These are phyloP conservation scores for Trichosanthes truncata DNA, from an alignment of 306 rosid species.

Conservation along the genomic window DNA sequence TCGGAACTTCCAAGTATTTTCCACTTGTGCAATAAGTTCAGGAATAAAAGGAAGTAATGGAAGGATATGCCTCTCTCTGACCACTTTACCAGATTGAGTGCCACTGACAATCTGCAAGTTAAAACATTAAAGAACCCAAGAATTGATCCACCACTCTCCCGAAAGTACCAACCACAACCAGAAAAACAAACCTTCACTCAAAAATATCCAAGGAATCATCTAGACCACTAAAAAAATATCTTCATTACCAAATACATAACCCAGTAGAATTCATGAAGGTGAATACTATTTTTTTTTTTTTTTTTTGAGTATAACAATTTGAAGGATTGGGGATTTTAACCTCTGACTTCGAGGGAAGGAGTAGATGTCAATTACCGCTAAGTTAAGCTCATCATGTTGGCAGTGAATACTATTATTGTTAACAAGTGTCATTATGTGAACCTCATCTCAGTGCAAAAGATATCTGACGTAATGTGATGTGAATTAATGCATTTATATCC, in stretches of 20 bases:
- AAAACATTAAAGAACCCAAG: slow-evolving; percentile 12
- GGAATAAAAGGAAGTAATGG: slow-evolving; percentile 74
- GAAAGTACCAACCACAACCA: neutral
- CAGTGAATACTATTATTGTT: neutral
- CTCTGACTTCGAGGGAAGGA: neutral
- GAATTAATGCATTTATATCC: neutral
- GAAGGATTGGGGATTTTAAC: too few species aligned
- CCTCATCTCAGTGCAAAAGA: neutral
- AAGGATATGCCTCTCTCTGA: slow-evolving; percentile 49
- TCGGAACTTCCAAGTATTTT: slow-evolving; percentile 42
- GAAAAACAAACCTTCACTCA: neutral
- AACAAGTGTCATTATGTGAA: neutral
- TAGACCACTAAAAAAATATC: neutral
- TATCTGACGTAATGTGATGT: neutral
- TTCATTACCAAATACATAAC: neutral
- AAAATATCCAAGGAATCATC: neutral
- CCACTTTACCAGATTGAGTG: slow-evolving; percentile 35
- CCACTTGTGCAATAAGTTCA: slow-evolving; percentile 41
- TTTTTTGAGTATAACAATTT: too few species aligned
- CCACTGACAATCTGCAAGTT: slow-evolving; percentile 31
- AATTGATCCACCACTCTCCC: neutral
- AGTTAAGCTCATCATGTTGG: neutral
- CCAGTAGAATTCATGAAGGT: neutral
- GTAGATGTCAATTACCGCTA: too few species aligned
- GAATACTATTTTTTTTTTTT: neutral